Percentiles rank a stretch among this genome's conserved stretches.
Evolutionary conservation across 805 yeast genomes (phyloP).

Genomic region (Debaryomyces maramus): DNA sequence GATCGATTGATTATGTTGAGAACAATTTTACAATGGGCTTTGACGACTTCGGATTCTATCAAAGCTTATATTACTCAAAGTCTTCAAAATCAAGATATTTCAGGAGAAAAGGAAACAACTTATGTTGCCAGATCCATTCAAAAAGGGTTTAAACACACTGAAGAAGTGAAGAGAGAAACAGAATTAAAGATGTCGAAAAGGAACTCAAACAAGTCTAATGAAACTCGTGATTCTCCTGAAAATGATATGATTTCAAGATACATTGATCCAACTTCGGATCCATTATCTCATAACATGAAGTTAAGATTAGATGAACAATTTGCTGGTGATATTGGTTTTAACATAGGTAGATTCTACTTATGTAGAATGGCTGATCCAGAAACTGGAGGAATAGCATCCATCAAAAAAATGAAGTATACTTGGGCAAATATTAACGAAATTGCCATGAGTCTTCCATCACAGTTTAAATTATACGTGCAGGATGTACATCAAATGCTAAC

Average conservation of each 20-base stretch:
- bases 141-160: constrained; percentile 34
- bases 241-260: constrained; percentile 18
- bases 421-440: constrained; percentile 13
- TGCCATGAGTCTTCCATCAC: constrained; percentile 18
- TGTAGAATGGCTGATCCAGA: constrained; percentile 34
- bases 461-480: constrained; percentile 42
- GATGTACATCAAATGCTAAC: constrained; percentile 36
- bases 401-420: constrained; percentile 31
- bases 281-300: constrained; percentile 31
- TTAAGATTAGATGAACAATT: constrained; percentile 36
- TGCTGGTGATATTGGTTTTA: constrained; percentile 41
- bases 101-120: constrained; percentile 39
- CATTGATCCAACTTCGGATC: constrained; percentile 41
- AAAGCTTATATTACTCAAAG: constrained; percentile 24
- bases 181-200: constrained; percentile 29
- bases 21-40: constrained; percentile 36
- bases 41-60: constrained; percentile 31
- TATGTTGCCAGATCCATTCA: constrained; percentile 37
- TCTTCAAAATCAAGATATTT: constrained; percentile 31
- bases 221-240: constrained; percentile 3
- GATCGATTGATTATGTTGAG: constrained; percentile 40
- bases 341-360: constrained; percentile 40
- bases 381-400: constrained; percentile 37
- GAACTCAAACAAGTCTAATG: constrained; percentile 19
- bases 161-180: constrained; percentile 30